phyloP scores from a whole-genome alignment of 257 asterid genomes.

The Solanum gracilifrons region DNA sequence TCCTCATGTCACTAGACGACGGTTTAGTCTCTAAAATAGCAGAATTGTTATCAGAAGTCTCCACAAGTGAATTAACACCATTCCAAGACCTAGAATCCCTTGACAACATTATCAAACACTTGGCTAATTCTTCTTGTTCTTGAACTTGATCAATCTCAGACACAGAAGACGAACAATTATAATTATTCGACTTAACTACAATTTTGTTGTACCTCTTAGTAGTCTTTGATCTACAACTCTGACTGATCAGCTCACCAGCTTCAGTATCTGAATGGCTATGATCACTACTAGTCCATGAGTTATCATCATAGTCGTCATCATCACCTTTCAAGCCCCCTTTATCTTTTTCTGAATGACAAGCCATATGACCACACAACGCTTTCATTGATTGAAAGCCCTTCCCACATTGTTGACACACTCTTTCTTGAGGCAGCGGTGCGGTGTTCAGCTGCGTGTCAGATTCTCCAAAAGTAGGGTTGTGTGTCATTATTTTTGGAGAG shows the following conservation, averaged over 20 bases:
- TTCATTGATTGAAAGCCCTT: constrained; percentile 80
- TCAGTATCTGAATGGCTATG: constrained; percentile 51
- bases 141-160: constrained; percentile 63
- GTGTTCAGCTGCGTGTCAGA: neutral
- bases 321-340: constrained; percentile 33
- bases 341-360: constrained; percentile 83
- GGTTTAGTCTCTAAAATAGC: constrained; percentile 74
- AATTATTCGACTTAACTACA: constrained; percentile 23
- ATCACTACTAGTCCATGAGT: constrained; percentile 57
- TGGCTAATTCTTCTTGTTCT: constrained; percentile 72
- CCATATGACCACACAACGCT: constrained; percentile 97
- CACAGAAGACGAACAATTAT: constrained; percentile 41
- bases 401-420: constrained; percentile 83
- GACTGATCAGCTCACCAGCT: constrained; percentile 13
- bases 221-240: constrained; percentile 26
- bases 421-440: constrained; percentile 29
- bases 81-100: constrained; percentile 49
- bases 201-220: constrained; percentile 42
- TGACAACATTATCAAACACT: constrained; percentile 72
- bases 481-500: neutral
- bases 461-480: neutral
- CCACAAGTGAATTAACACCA: constrained; percentile 59
- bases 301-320: neutral
- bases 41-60: constrained; percentile 82
- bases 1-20: constrained; percentile 44